Evolutionary conservation across 2,329 filamentous ascomycete genomes (phyloP), one percentile per base, ranked within the genome.

Genomic region (Purpureocillium lavendulum): DNA sequence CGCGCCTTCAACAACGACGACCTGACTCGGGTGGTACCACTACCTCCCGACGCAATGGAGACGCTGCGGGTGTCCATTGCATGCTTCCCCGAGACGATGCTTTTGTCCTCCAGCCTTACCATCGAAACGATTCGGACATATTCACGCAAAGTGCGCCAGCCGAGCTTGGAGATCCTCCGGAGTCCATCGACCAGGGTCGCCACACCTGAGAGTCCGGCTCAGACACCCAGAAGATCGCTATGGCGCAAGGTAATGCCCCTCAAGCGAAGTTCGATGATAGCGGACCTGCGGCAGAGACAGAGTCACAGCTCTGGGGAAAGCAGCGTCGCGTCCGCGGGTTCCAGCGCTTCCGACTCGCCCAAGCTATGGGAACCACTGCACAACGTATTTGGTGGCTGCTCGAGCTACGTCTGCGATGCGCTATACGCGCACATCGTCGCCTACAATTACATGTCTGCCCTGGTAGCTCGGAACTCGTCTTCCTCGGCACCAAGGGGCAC

Each of bases 31-130:
- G 56, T 58, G 0, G 55, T 77, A 6, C 74, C 70, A 1, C 59
- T 79, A 0, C 71, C 73, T 0, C 65, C 69, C 1, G 66, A 76
- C 18, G 62, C 75, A 3, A 54, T 77, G 31, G 73, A 79, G 42
- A 75, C 66, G 1, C 58, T 79, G 4, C 61, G 69, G 21, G 64
- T 75, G 6, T 75, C 69, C 0, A 67, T 76, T 10, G 59, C 66
- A 5, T 76, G 71, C 47, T 80, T 80, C 45, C 75, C 75, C 0
- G 73, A 77, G 46, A 76, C 73, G 1, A 75, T 77, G 69, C 66
- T 79, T 1, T 59, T 71, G 10, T 69, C 73, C 5, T 70, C 67
- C 0, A 76, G 70, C 48, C 58, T 77, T 4, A 70, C 74, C 1
- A 63, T 77, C 36, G 74, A 79, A 53, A 77, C 70, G 0, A 75